Evolutionary conservation across 805 yeast genomes (phyloP).

Genomic region (Lipomyces sp.): DNA sequence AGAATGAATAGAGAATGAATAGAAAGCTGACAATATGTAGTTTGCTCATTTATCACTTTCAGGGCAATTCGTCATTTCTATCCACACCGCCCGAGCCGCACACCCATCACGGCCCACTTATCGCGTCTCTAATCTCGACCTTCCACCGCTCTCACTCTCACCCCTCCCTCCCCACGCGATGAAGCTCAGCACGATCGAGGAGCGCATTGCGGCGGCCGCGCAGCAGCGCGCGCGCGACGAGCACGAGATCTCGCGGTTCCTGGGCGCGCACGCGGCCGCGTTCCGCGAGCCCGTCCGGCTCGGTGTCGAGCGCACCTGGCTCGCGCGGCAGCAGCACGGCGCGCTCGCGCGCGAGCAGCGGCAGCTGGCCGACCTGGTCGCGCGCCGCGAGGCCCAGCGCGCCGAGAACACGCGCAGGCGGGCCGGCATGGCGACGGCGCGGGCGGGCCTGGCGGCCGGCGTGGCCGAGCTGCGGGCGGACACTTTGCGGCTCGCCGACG

Average conservation of each 20-base stretch:
- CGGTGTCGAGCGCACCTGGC: conserved; percentile 13
- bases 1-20: no score
- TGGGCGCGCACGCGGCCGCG: conserved; percentile 5
- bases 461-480: background rate
- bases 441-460: background rate
- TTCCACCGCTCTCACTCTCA: background rate
- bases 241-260: conserved; percentile 4
- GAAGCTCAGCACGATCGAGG: conserved; percentile 17
- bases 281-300: conserved; percentile 9
- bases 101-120: no score
- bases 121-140: no score
- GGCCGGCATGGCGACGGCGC: conserved; percentile 11
- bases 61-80: no score
- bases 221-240: conserved; percentile 14
- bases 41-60: no score
- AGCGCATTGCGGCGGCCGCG: conserved; percentile 19
- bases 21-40: no score
- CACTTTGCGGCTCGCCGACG: conserved; percentile 1
- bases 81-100: no score
- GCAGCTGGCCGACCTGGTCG: background rate
- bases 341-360: conserved; percentile 9
- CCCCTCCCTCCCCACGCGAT: conserved; percentile 1
- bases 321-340: conserved; percentile 1
- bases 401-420: conserved; percentile 8
- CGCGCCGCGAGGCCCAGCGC: conserved; percentile 6